Conservation (phyloP, 495 filamentous ascomycete species). For the Lindgomyces ingoldianus region DNA sequence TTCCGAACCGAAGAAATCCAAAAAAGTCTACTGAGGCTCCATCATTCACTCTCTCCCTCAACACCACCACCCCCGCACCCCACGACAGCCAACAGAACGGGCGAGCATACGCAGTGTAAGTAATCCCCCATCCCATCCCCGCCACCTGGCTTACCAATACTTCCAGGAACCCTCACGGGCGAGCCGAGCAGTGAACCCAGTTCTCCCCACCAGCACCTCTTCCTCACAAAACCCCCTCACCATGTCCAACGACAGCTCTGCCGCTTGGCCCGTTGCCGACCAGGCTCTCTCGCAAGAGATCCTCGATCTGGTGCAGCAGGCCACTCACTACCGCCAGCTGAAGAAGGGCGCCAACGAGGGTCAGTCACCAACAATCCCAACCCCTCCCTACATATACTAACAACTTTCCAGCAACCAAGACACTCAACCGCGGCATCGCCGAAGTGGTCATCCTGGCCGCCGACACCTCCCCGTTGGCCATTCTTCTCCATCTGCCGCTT, state of each 20-base stretch:
- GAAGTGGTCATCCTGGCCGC: slow-evolving; percentile 89
- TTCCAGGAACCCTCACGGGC: slow-evolving; percentile 33
- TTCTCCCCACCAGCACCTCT: neutral
- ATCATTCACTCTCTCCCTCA: neutral
- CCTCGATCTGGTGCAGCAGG: slow-evolving; percentile 80
- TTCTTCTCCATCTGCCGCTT: slow-evolving; percentile 64
- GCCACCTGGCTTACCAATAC: neutral
- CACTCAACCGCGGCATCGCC: slow-evolving; percentile 81
- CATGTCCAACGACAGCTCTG: slow-evolving; percentile 31
- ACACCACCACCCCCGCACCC: slow-evolving; percentile 12
- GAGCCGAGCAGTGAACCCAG: slow-evolving; percentile 31
- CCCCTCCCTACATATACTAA: slow-evolving; percentile 50
- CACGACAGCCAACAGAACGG: slow-evolving; percentile 14
- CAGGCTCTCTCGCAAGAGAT: slow-evolving; percentile 27
- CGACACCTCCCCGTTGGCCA: slow-evolving; percentile 66
- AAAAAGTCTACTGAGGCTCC: slow-evolving; percentile 1
- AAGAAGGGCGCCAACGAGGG: slow-evolving; percentile 76
- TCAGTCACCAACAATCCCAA: slow-evolving; percentile 79
- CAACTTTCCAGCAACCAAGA: slow-evolving; percentile 48
- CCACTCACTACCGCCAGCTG: slow-evolving; percentile 40
- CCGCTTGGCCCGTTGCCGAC: slow-evolving; percentile 91
- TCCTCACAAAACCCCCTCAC: slow-evolving; percentile 2
- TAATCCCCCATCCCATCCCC: neutral
- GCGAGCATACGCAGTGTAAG: slow-evolving; percentile 36
- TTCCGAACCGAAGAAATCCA: too few relatives aligned